Evolutionary conservation across 192 early-diverging fungal species (phyloP), one percentile per base, ranked within the genome.

Genomic region (Pilaira anomala): DNA sequence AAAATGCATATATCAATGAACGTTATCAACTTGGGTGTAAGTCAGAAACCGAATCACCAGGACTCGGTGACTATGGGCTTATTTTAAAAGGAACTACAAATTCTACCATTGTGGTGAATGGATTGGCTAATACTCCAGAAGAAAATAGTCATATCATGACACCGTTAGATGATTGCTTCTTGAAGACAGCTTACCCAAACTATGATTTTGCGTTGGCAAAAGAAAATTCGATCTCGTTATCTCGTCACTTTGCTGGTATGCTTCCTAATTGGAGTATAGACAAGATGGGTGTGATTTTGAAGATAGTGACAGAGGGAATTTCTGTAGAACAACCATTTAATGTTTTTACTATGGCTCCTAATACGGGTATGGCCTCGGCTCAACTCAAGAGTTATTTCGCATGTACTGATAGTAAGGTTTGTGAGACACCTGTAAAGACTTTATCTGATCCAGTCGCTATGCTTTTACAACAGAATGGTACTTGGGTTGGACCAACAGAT

Each of bases 221-320:
- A 16, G n/a, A 28, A 3, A 36, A 11, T 18, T 16, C 53, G 3
- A 30, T 36, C n/a, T 2, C 3, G n/a, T 19, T 55, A 28, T 55
- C 53, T 19, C 53, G 53, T 29, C 28, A 55, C n/a, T 29, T 55
- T 8, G 29, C 53, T 3, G 53, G 26, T 30, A 55, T 55, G 53
- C 26, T 55, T 19, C 53, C 53, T 9, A 55, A 55, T 18, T 55
- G 53, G 53, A 36, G 28, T 55, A 55, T 55, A 36, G 53, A 55
- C 9, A 30, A 16, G 16, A 30, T 33, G 28, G 53, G 53, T 0
- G 26, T 55, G 0, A 55, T 55, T n/a, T 6, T 55, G 2, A 55
- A 55, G 19, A 14, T 55, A 3, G 7, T 55, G 8, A 19, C 53
- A 3, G 53, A 55, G 18, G 53, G 53, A 33, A 30, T 55, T 28